Evolutionary conservation across 2,329 filamentous ascomycete species (phyloP), one percentile per base, ranked within the genome.

Genomic region (Pseudocercospora eumusae): DNA sequence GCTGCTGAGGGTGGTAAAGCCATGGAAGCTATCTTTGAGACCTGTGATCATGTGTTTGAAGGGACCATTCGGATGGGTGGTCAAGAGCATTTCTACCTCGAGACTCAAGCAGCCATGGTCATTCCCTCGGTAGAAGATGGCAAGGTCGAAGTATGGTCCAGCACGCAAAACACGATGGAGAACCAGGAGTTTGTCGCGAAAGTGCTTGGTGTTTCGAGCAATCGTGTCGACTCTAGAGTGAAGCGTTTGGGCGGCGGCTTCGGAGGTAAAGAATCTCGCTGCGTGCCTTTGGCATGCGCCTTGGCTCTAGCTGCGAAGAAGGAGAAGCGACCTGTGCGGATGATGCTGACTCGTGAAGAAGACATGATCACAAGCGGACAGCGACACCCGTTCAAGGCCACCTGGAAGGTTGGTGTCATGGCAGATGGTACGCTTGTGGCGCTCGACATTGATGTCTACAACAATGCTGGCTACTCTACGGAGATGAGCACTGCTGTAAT

Each of bases 11-110:
- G 36, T n/a, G 36, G 6, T 61, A 93, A 95, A 4, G 88, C 96
- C 68, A 78, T 85, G 0, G 88, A 68, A 59, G 85, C 87, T 62
- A 91, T 88, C 0, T 96, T 97, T 73, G 82, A 84, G 61, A 83
- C 88, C 3, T 89, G 86, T 0, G 93, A 98, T 71, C 86, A 96
- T 73, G 83, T 96, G 9, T 93, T 98, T 70, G 88, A 86, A 8
- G 95, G 95, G 36, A 86, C 89, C 0, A 85, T 88, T 1, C 84
- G 93, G 59, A 97, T 99, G 86, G 95, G 93, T 55, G 95, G 95
- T 0, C 95, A 99, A 72, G 95, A 99, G 75, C 93, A 99, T 74
- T 98, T 99, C 74, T 99, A 98, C 70, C 84, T 99, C 1, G 95
- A 98, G 77, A 98, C 93, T 0, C 88, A 97, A 66, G 93, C 92